Percentiles rank a stretch among this genome's conserved stretches.
Evolutionary conservation across 805 yeast species (phyloP).

Genomic region (Candida sithepensis): DNA sequence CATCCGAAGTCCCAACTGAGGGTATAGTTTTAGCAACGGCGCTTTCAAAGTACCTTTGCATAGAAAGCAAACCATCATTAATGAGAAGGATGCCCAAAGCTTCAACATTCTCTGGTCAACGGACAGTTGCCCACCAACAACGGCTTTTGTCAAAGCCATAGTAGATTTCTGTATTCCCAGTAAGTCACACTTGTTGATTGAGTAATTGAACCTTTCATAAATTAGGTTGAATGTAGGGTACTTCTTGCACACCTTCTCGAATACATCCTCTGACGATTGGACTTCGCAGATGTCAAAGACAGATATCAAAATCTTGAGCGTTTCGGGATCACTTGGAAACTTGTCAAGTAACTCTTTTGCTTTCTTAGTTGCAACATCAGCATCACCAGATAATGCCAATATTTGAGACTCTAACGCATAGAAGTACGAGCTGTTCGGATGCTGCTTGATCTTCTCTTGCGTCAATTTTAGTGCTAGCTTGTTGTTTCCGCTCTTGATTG

Average conservation of each 20-base stretch:
- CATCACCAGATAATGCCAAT: conserved; percentile 32
- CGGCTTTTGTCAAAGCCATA: conserved; percentile 37
- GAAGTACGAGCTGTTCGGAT: conserved; percentile 57
- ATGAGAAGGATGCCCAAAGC: conserved; percentile 55
- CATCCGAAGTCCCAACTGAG: conserved; percentile 57
- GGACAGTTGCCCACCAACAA: conserved; percentile 8
- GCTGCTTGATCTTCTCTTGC: conserved; percentile 44
- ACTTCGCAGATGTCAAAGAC: conserved; percentile 40
- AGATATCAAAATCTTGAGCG: conserved; percentile 45
- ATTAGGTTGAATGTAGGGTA: conserved; percentile 48
- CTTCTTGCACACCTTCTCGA: conserved; percentile 55
- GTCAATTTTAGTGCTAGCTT: conserved; percentile 49
- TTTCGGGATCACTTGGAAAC: conserved; percentile 51
- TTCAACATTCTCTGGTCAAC: conserved; percentile 34
- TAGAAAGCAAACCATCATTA: conserved; percentile 38
- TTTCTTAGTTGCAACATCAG: conserved; percentile 31
- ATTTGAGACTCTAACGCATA: conserved; percentile 41
- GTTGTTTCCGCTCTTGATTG: conserved; percentile 42
- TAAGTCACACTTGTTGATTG: conserved; percentile 45
- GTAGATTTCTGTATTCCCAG: conserved; percentile 53
- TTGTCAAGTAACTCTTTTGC: conserved; percentile 29
- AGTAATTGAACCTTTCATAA: conserved; percentile 54
- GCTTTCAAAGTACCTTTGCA: conserved; percentile 34
- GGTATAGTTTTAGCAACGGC: conserved; percentile 49
- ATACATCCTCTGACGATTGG: conserved; percentile 40